Conservation (phyloP, 225 moss, liverwort and hornwort species). For the Bryoerythrophyllum caledonicum region DNA sequence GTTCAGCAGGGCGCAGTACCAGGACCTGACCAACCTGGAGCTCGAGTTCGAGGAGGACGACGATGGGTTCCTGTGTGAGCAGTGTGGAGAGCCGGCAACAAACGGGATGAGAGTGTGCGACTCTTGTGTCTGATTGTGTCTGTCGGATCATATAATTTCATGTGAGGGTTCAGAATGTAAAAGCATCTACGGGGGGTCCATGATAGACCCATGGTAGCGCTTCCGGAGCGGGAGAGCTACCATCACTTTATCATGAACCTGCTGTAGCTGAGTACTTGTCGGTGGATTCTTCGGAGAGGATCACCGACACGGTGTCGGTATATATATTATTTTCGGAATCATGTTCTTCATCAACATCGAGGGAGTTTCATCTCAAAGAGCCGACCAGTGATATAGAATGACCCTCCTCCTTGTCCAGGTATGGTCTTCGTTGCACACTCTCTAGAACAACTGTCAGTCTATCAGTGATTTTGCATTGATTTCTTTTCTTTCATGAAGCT, state of each 20-base stretch:
- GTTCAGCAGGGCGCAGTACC: slow-evolving; percentile 44
- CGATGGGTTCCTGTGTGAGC: slow-evolving; percentile 39
- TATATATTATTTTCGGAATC: background rate
- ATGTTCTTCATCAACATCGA: background rate
- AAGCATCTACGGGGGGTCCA: slow-evolving; percentile 13
- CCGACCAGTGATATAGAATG: background rate
- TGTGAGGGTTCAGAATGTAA: background rate
- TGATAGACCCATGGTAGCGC: slow-evolving; percentile 3
- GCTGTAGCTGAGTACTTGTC: background rate
- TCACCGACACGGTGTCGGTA: too few relatives aligned
- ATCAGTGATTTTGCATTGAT: background rate
- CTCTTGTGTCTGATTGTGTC: slow-evolving; percentile 33
- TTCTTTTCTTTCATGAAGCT: background rate
- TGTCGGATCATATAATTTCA: background rate
- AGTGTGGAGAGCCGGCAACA: slow-evolving; percentile 38
- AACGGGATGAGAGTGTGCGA: slow-evolving; percentile 40
- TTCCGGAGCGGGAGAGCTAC: background rate
- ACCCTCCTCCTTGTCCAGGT: background rate
- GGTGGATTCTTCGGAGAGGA: too few relatives aligned
- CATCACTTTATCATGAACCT: background rate
- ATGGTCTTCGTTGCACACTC: background rate
- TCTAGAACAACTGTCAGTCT: background rate
- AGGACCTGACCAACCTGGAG: slow-evolving; percentile 35
- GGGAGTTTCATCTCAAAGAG: background rate
- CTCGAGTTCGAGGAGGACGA: slow-evolving; percentile 35